These are phyloP conservation scores for Ciborinia camelliae DNA, from an alignment of 2,329 filamentous ascomycete genomes.

Conservation along the genomic window DNA sequence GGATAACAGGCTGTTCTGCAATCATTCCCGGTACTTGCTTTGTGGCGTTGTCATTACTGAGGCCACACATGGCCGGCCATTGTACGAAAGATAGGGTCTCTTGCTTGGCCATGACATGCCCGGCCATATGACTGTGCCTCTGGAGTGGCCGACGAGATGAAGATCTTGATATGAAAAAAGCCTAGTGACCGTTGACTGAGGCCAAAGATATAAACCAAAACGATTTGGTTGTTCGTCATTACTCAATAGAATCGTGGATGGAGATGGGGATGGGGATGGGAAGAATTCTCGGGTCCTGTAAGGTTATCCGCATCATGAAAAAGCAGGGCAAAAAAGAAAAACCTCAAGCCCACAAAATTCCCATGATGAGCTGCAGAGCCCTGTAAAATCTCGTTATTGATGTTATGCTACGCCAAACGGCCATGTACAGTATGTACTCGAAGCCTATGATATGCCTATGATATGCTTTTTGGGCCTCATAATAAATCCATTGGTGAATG, in stretches of 20 bases:
- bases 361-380: conserved; percentile 16
- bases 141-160: conserved; percentile 30
- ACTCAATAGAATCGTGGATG: neutral
- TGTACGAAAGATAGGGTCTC: conserved; percentile 9
- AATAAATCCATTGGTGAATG: conserved; percentile 30
- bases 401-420: conserved; percentile 24
- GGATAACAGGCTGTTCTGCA: conserved; percentile 8
- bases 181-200: conserved; percentile 7
- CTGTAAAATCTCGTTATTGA: conserved; percentile 17
- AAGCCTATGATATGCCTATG: conserved; percentile 36
- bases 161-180: conserved; percentile 16
- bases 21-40: conserved; percentile 13
- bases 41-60: conserved; percentile 15
- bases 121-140: conserved; percentile 10
- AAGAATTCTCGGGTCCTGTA: neutral
- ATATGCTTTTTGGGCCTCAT: conserved; percentile 20
- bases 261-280: no score
- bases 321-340: conserved; percentile 6
- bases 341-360: conserved; percentile 9
- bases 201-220: neutral
- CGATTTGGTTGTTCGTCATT: neutral
- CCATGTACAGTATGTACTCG: neutral
- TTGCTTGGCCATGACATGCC: neutral
- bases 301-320: conserved; percentile 6
- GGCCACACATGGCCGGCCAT: conserved; percentile 2